Percentiles rank a stretch among this genome's conserved stretches.
Conservation (phyloP, 257 asterid species). For the Solanum piurae region DNA sequence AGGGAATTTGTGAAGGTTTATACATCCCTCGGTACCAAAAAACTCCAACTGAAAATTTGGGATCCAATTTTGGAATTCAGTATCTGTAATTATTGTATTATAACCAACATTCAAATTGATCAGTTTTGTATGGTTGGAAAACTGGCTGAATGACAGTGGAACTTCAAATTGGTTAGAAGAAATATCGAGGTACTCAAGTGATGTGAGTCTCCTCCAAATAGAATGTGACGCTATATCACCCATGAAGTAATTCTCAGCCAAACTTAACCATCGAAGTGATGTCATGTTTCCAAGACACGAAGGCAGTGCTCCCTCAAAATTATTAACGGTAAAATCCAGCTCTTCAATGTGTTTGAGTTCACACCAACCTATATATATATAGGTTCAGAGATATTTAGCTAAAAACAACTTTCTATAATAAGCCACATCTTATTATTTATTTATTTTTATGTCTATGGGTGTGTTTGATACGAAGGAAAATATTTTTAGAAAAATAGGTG, state of each 20-base stretch:
- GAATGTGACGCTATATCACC: too few relatives aligned
- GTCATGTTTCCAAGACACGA: not conserved
- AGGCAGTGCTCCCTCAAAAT: not conserved
- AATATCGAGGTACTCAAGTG: not conserved
- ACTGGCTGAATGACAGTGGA: not conserved
- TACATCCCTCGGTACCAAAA: not conserved
- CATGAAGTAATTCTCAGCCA: too few relatives aligned
- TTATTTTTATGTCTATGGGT: too few relatives aligned
- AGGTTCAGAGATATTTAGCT: too few relatives aligned
- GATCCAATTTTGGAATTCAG: not conserved
- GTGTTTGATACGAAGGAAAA: too few relatives aligned
- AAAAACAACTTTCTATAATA: too few relatives aligned
- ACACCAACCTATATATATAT: not conserved
- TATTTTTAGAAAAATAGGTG: too few relatives aligned
- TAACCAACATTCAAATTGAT: not conserved
- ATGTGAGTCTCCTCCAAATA: too few relatives aligned
- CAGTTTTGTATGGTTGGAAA: not conserved
- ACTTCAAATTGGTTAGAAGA: not conserved
- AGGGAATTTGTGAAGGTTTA: not conserved
- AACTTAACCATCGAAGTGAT: not conserved
- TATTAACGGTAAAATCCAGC: not conserved
- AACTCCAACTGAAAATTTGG: not conserved
- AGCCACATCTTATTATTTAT: too few relatives aligned
- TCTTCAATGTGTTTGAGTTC: not conserved
- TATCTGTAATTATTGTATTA: not conserved